phyloP scores from a whole-genome alignment of 345 rosid genomes.

The Populus ilicifolia region DNA sequence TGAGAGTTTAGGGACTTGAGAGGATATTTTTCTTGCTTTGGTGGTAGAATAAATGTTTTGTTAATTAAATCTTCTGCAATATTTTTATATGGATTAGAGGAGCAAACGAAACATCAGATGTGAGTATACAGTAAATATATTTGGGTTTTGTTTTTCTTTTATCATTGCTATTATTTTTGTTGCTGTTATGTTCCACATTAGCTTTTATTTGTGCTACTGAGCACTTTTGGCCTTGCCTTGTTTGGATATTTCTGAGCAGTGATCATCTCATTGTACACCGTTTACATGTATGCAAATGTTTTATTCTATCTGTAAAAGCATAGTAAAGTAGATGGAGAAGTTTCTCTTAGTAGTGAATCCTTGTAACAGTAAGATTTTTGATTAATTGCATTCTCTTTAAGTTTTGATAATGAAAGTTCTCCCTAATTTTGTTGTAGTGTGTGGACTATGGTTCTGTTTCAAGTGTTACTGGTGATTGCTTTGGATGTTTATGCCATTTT shows the following conservation, averaged over 20 bases:
- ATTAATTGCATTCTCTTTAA: neutral
- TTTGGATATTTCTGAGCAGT: neutral
- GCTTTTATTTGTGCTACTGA: neutral
- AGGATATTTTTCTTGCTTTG: neutral
- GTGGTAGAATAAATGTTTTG: neutral
- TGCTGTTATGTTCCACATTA: neutral
- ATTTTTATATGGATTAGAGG: neutral
- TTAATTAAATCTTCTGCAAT: neutral
- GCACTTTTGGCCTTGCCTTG: neutral
- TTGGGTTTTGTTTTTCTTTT: neutral
- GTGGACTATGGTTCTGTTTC: neutral
- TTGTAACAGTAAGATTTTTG: neutral
- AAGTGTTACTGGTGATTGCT: neutral
- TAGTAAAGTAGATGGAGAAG: neutral
- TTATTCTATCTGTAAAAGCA: neutral
- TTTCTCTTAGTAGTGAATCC: neutral
- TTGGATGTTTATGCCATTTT: neutral
- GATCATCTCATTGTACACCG: neutral
- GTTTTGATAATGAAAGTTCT: neutral
- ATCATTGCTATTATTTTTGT: too few relatives aligned
- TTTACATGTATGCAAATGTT: neutral
- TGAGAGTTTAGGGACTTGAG: neutral
- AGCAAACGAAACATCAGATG: neutral
- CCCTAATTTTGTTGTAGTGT: neutral
- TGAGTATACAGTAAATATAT: neutral